Evolutionary conservation across 208 protist species (phyloP), one percentile per base, ranked within the genome.

Genomic region (Phytomonas francai): DNA sequence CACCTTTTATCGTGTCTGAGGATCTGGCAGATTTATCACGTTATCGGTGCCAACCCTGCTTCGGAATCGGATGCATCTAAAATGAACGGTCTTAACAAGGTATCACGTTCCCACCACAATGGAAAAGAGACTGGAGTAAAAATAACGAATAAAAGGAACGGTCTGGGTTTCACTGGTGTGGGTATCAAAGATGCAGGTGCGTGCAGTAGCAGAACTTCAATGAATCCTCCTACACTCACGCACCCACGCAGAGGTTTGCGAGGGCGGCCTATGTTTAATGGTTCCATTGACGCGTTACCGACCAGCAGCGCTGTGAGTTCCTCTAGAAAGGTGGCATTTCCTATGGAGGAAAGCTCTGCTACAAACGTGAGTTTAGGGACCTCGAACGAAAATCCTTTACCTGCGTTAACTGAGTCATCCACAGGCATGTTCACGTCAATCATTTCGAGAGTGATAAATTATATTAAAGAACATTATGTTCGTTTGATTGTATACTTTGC

Each of bases 21-120:
- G 36, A 74, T 77, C 19, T 83, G 89, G 8, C 68, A 65, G 14
- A 81, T 94, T 29, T 87, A 76, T 64, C 85, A 83, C 59, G 92
- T 84, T 60, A 71, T 85, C 31, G 89, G 90, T 70, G 61, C 8
- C 0, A 57, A 54, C 45, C 45, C 5, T 25, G 19, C 25, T 54
- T 7, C 19, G 5, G 45, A 54, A 25, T 49, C 19, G 12, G 25
- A 22, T 54, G 25, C 45, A 7, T 19, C 2, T 54, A 19, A 54
- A 54, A 9, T 25, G 19, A 54, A 54, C 8, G 6, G 19, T 54
- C 5, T 25, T 25, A 25, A 54, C 7, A 54, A 19, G 16, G 45
- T 25, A 8, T 54, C 16, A 22, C 16, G 0, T 54, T 54, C 3
- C 11, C 5, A 19, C 8, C 56, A 51, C 27, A 39, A 34, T 29